These are phyloP conservation scores for Lunasporangiospora selenospora DNA, from an alignment of 192 early-diverging fungal species.

Conservation along the genomic window DNA sequence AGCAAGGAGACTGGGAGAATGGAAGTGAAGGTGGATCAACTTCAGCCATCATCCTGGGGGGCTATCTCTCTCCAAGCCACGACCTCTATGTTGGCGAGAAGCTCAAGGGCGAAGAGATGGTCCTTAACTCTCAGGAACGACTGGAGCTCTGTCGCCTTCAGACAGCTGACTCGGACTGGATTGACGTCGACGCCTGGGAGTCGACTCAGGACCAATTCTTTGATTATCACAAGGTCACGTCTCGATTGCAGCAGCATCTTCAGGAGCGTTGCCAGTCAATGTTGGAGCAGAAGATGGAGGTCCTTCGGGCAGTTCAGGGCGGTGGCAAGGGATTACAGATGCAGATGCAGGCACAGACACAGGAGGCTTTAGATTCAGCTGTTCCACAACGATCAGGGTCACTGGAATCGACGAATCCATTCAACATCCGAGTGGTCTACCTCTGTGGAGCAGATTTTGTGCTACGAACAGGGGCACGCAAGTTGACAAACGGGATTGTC, in stretches of 20 bases:
- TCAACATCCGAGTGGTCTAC: slow-evolving; percentile 49
- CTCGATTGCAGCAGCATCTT: slow-evolving; percentile 29
- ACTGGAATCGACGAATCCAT: slow-evolving; percentile 30
- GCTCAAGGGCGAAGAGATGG: slow-evolving; percentile 26
- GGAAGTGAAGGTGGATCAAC: slow-evolving; percentile 11
- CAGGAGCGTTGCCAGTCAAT: slow-evolving; percentile 23
- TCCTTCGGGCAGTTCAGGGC: no score
- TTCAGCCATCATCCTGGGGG: slow-evolving; percentile 39
- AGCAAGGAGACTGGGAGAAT: slow-evolving; percentile 9
- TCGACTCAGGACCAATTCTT: slow-evolving; percentile 32
- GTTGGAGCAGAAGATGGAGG: slow-evolving; percentile 21
- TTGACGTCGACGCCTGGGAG: slow-evolving; percentile 51
- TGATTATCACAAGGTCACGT: slow-evolving; percentile 37
- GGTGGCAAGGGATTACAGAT: no score
- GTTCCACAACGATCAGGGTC: slow-evolving; percentile 46
- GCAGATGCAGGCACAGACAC: no score
- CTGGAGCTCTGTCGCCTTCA: slow-evolving; percentile 41
- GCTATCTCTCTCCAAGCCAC: slow-evolving; percentile 49
- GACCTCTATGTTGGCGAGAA: slow-evolving; percentile 46
- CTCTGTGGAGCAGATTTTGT: slow-evolving; percentile 50
- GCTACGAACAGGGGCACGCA: slow-evolving; percentile 42
- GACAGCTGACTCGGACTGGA: slow-evolving; percentile 42
- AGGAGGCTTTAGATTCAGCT: not conserved
- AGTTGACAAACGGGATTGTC: slow-evolving; percentile 29
- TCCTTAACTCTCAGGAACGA: slow-evolving; percentile 26